These are phyloP conservation scores for Jatropha multifida DNA, from an alignment of 441 rosid species.

Conservation along the genomic window DNA sequence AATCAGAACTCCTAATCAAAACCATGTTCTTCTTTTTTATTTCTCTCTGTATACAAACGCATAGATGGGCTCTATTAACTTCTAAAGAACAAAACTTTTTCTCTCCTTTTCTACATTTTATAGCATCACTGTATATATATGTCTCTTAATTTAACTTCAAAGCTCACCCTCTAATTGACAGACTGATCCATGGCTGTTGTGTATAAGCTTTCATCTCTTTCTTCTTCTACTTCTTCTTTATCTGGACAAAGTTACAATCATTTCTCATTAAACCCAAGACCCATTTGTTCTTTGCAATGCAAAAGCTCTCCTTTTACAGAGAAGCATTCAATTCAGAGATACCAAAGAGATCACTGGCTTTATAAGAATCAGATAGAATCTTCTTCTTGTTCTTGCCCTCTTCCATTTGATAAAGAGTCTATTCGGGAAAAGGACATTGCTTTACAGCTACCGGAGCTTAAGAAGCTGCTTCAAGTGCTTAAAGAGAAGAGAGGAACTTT, in stretches of 20 bases:
- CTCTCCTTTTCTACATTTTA: neutral
- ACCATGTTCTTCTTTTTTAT: neutral
- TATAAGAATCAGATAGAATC: slow-evolving; percentile 28
- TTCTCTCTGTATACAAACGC: slow-evolving; percentile 15
- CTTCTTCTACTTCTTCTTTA: slow-evolving; percentile 35
- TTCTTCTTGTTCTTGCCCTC: slow-evolving; percentile 32
- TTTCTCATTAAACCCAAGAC: slow-evolving; percentile 28
- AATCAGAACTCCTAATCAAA: neutral
- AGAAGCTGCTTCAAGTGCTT: slow-evolving; percentile 66
- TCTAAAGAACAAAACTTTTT: neutral
- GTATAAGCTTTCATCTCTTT: slow-evolving; percentile 33
- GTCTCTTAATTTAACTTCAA: neutral
- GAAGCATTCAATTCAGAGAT: slow-evolving; percentile 68
- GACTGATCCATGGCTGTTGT: slow-evolving; percentile 46
- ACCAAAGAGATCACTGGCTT: slow-evolving; percentile 82
- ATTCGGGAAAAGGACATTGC: slow-evolving; percentile 69
- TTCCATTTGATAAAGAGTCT: slow-evolving; percentile 38
- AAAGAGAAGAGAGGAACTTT: slow-evolving; percentile 52
- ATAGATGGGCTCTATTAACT: slow-evolving; percentile 13
- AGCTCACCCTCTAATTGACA: neutral
- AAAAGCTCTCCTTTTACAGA: slow-evolving; percentile 76
- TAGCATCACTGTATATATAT: neutral
- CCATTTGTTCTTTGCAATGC: slow-evolving; percentile 41
- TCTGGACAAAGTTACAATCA: slow-evolving; percentile 20
- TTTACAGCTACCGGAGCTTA: slow-evolving; percentile 82